A percentile compares a stretch with the other conserved stretches of the same genome.
phyloP scores from a whole-genome alignment of 305 asterid genomes.

The Solanum hybrid region DNA sequence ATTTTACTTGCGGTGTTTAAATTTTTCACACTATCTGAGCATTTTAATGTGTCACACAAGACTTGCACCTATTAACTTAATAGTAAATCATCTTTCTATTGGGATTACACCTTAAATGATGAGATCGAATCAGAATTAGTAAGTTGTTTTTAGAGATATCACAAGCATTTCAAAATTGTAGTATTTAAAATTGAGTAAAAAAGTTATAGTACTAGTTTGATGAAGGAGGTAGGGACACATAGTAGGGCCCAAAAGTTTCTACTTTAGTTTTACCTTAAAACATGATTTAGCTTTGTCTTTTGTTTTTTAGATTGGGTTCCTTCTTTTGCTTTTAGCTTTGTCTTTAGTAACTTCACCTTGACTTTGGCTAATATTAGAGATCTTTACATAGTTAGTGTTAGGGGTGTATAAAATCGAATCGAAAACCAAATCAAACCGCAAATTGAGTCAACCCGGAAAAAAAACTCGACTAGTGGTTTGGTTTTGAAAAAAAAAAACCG shows the following conservation, averaged over 20 bases:
- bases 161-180: neutral
- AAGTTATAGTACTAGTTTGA: neutral
- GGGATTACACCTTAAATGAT: neutral
- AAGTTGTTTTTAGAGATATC: neutral
- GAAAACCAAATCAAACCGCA: no score
- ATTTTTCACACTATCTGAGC: neutral
- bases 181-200: neutral
- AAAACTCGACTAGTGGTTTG: no score
- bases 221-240: neutral
- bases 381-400: neutral
- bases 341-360: neutral
- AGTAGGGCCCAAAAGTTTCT: neutral
- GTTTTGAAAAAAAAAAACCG: no score
- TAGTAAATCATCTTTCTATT: neutral
- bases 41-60: neutral
- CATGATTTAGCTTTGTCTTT: conserved; percentile 1
- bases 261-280: conserved; percentile 3
- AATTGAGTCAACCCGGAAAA: no score
- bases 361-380: neutral
- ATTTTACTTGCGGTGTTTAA: neutral
- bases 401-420: no score
- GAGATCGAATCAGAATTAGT: neutral
- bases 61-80: neutral
- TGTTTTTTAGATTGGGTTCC: neutral
- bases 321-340: conserved; percentile 1